A percentile compares a stretch with the other conserved stretches of the same genome.
Evolutionary conservation across 495 filamentous ascomycete genomes (phyloP).

Genomic region (Penicillium soppii): DNA sequence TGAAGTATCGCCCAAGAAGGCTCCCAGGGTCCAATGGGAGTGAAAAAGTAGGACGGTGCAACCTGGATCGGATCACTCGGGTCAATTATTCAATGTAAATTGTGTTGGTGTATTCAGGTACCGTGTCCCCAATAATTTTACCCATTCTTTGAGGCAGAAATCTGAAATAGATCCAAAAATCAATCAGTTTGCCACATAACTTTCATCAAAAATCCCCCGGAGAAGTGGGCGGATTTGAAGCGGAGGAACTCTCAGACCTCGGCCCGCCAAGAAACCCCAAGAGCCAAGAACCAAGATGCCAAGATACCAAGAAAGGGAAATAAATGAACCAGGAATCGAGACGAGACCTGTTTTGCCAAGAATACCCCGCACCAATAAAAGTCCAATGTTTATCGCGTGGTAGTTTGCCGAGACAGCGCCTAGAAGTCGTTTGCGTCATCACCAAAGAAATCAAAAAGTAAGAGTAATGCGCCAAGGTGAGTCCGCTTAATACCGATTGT

Average conservation of each 20-base stretch:
- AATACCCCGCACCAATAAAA: conserved; percentile 16
- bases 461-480: conserved; percentile 14
- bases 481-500: conserved; percentile 10
- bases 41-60: conserved; percentile 1
- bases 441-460: background rate
- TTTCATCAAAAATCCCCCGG: background rate
- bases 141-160: conserved; percentile 7
- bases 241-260: conserved; percentile 26
- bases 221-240: conserved; percentile 26
- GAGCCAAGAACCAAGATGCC: conserved; percentile 23
- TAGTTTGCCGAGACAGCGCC: conserved; percentile 22
- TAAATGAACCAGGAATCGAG: background rate
- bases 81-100: background rate
- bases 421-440: conserved; percentile 33
- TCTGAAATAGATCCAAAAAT: too few species aligned
- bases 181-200: background rate
- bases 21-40: background rate
- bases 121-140: background rate
- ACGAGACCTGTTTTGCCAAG: background rate
- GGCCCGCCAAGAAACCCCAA: conserved; percentile 29
- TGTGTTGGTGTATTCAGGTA: conserved; percentile 6
- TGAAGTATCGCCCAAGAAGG: conserved; percentile 1
- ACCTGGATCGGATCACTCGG: conserved; percentile 11
- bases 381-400: conserved; percentile 18
- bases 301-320: background rate